Percentiles rank a stretch among this genome's conserved stretches.
phyloP scores from a whole-genome alignment of 352 stramenopile genomes.

The Globisporangium radiosum region DNA sequence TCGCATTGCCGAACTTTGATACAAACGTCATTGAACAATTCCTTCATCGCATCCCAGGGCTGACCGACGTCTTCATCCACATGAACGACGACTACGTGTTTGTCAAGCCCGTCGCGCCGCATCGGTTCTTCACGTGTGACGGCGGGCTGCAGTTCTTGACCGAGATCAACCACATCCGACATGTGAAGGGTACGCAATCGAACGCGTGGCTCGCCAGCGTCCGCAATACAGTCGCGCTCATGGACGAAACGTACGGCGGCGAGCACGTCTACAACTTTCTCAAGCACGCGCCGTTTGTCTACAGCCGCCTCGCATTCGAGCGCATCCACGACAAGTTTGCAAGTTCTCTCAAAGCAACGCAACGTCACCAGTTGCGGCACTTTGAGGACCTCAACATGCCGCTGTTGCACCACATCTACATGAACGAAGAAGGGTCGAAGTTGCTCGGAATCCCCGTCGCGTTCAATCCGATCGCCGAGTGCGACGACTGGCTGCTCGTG shows the following conservation, averaged over 20 bases:
- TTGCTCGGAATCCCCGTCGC: slow-evolving; percentile 52
- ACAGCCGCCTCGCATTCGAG: slow-evolving; percentile 64
- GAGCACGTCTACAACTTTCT: slow-evolving; percentile 83
- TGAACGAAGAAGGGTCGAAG: slow-evolving; percentile 68
- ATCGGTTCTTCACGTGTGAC: slow-evolving; percentile 85
- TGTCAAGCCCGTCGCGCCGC: slow-evolving; percentile 65
- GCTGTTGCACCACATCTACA: slow-evolving; percentile 71
- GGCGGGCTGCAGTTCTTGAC: slow-evolving; percentile 66
- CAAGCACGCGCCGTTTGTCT: slow-evolving; percentile 82
- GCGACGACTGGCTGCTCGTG: slow-evolving; percentile 75
- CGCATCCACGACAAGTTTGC: slow-evolving; percentile 70
- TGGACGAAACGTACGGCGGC: slow-evolving; percentile 68
- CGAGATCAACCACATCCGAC: slow-evolving; percentile 81
- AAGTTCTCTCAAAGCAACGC: slow-evolving; percentile 41
- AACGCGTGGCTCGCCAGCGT: slow-evolving; percentile 77
- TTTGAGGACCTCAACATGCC: slow-evolving; percentile 69
- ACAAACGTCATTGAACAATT: slow-evolving; percentile 88
- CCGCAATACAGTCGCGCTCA: slow-evolving; percentile 66
- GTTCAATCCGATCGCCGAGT: slow-evolving; percentile 64
- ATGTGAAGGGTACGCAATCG: slow-evolving; percentile 46
- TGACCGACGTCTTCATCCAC: slow-evolving; percentile 87
- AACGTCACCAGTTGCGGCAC: slow-evolving; percentile 57
- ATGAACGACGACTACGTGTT: slow-evolving; percentile 90
- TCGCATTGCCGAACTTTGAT: slow-evolving; percentile 63
- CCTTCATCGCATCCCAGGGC: slow-evolving; percentile 73